Base-by-base conservation (phyloP, 2,329 filamentous ascomycete genomes). In the Pleomassaria siparia region DNA sequence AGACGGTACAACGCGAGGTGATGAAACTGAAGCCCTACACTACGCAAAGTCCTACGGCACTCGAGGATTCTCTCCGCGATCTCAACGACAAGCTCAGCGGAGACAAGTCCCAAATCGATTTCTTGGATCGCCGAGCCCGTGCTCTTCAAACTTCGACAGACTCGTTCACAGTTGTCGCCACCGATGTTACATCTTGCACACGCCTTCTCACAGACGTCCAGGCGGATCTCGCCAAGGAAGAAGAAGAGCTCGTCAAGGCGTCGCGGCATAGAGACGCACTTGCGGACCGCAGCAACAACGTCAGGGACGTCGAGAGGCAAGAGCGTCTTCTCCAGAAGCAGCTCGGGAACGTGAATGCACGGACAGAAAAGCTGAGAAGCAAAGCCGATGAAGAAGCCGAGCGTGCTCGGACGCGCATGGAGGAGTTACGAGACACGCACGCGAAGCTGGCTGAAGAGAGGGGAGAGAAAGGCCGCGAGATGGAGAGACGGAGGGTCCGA, bases 21-120 rank as follows among this genome's bases (percentile, higher is more conserved):
- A 83, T 87, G 46, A 97, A 96, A 72, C 75, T 99, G 50, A 83
- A 89, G 46, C 94, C 94, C 11, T 99, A 99, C 69, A 90, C 94
- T 33, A 82, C 92, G 47, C 90, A 97, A 67, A 95, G 88, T 61
- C 90, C 92, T 0, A 86, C 85, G 2, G 85, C 86, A 13, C 79
- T 99, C 22, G 91, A 97, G 70, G 82, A 87, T 25, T 87, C 86
- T 36, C 76, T 99, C 46, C 82, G 87, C 2, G 91, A 96, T 54
- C 77, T 99, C 46, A 89, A 85, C 52, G 87, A 89, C 62, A 89
- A 85, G 40, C 78, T 97, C 43, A 81, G 80, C 55, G 79, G 79
- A 41, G 91, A 96, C 69, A 92, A 92, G 66, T 76, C 83, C 9
- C 88, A 92, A 51, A 95, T 96, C 51, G 92, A 97, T 64, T 78